A percentile compares a stretch with the other conserved stretches of the same genome.
These are phyloP conservation scores for Neurospora cerealis DNA, from an alignment of 495 filamentous ascomycete genomes.

Conservation along the genomic window DNA sequence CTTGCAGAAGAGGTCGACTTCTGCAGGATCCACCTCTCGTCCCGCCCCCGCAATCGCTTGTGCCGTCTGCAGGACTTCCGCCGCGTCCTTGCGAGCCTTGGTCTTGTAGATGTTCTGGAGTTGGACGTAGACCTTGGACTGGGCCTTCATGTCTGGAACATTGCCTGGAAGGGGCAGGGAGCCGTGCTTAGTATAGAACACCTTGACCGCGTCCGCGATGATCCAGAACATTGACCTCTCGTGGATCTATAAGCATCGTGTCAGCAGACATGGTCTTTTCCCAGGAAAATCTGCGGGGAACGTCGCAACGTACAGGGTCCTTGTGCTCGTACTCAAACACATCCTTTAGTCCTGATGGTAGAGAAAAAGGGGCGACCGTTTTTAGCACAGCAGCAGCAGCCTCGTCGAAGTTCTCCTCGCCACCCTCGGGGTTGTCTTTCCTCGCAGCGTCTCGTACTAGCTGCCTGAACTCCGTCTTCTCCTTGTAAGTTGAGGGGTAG, in stretches of 20 bases:
- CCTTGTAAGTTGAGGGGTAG: conserved; percentile 63
- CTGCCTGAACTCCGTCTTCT: conserved; percentile 75
- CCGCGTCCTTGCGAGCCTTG: conserved; percentile 71
- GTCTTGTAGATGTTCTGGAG: conserved; percentile 91
- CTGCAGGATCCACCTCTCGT: conserved; percentile 52
- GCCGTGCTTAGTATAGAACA: conserved; percentile 61
- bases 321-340: conserved; percentile 58
- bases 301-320: conserved; percentile 28
- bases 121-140: conserved; percentile 81
- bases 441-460: conserved; percentile 57
- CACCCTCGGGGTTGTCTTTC: conserved; percentile 69
- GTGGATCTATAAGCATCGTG: conserved; percentile 21
- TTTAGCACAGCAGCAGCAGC: conserved; percentile 81
- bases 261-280: conserved; percentile 9
- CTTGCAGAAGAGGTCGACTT: conserved; percentile 92
- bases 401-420: conserved; percentile 96
- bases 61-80: conserved; percentile 65
- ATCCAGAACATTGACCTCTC: conserved; percentile 67
- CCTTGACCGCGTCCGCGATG: conserved; percentile 68
- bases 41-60: conserved; percentile 42
- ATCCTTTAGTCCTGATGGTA: conserved; percentile 60
- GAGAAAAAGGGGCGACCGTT: conserved; percentile 48
- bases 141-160: conserved; percentile 96
- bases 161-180: conserved; percentile 77
- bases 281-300: conserved; percentile 3